Percentiles rank a stretch among this genome's conserved stretches.
These are phyloP conservation scores for Russula emetica DNA, from an alignment of 768 basidiomycete species.

Conservation along the genomic window DNA sequence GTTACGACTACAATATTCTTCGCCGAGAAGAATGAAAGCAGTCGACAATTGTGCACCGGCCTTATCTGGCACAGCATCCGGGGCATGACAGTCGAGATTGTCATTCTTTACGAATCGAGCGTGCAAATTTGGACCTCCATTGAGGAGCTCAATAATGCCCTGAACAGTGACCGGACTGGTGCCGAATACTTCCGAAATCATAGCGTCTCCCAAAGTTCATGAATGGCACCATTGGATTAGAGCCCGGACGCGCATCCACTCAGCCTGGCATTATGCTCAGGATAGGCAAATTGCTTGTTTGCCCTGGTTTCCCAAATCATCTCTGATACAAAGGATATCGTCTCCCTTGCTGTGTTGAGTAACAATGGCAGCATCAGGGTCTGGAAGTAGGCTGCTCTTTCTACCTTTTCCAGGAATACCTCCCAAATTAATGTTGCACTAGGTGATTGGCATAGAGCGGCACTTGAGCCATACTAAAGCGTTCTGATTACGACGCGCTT, in stretches of 20 bases:
- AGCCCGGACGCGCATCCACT: constrained; percentile 55
- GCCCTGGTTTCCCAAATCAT: background rate
- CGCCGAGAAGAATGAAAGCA: constrained; percentile 4
- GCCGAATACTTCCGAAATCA: constrained; percentile 49
- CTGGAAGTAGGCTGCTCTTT: constrained; percentile 44
- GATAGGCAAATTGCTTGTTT: constrained; percentile 33
- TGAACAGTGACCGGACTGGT: constrained; percentile 34
- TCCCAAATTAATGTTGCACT: constrained; percentile 28
- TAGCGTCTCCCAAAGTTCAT: constrained; percentile 55
- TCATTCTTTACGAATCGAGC: constrained; percentile 49
- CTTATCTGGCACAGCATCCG: constrained; percentile 43
- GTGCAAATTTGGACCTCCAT: constrained; percentile 61
- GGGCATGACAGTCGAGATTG: constrained; percentile 46
- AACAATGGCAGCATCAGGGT: too few species aligned
- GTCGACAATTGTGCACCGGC: background rate
- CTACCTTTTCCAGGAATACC: background rate
- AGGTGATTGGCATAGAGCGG: constrained; percentile 41
- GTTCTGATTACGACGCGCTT: too few species aligned
- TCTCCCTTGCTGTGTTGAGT: constrained; percentile 59
- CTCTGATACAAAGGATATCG: constrained; percentile 48
- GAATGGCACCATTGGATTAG: constrained; percentile 58
- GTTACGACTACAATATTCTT: constrained; percentile 11
- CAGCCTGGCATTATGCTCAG: constrained; percentile 61
- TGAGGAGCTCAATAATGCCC: constrained; percentile 26
- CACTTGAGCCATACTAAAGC: constrained; percentile 34